A percentile compares a stretch with the other conserved stretches of the same genome.
Conservation (phyloP, 768 basidiomycete species). For the Kwoniella dejecticola region DNA sequence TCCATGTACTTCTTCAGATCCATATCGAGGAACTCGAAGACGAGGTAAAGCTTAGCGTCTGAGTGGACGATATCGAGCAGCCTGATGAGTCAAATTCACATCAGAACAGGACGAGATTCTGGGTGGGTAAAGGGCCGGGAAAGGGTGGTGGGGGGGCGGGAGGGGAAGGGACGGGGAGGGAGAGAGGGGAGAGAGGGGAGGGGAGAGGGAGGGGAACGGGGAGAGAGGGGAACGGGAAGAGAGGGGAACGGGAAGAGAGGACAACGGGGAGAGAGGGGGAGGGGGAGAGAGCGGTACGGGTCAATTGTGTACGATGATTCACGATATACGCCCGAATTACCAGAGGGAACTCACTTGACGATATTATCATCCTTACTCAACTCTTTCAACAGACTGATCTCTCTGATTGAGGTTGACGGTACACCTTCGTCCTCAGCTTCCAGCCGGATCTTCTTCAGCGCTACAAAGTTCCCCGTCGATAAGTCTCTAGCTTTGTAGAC, state of each 20-base stretch:
- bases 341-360: constrained; percentile 74
- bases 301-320: too few species aligned
- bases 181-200: too few species aligned
- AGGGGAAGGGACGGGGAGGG: too few species aligned
- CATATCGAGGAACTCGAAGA: constrained; percentile 95
- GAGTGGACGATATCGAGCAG: constrained; percentile 94
- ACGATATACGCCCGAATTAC: too few species aligned
- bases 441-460: constrained; percentile 96
- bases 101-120: too few species aligned
- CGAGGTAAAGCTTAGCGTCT: constrained; percentile 95
- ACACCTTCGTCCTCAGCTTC: constrained; percentile 99
- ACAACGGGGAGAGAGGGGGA: too few species aligned
- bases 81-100: constrained; percentile 62
- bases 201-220: too few species aligned
- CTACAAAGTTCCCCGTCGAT: constrained; percentile 78
- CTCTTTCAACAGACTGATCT: constrained; percentile 96
- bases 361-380: constrained; percentile 88
- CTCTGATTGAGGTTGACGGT: constrained; percentile 94
- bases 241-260: too few species aligned
- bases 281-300: too few species aligned
- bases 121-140: too few species aligned
- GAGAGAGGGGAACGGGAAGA: too few species aligned
- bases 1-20: constrained; percentile 98
- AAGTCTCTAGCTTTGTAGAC: constrained; percentile 95
- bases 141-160: too few species aligned